Percentiles rank a stretch among this genome's conserved stretches.
phyloP scores from a whole-genome alignment of 2,329 filamentous ascomycete species.

The Pseudocercospora ulei region DNA sequence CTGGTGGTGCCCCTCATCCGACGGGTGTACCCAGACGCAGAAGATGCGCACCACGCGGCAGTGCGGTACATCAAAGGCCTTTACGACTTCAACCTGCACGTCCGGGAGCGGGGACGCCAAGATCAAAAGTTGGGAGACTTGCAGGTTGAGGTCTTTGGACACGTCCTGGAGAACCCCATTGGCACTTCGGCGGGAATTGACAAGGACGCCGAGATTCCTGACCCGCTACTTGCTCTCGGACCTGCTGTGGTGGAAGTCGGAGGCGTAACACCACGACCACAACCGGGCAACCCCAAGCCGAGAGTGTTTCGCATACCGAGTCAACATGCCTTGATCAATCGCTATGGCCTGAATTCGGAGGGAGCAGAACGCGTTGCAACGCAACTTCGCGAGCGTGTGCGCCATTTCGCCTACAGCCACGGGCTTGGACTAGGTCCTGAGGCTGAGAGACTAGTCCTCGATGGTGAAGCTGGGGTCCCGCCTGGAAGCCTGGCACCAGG shows the following conservation, averaged over 20 bases:
- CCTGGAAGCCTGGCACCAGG: conserved; percentile 70
- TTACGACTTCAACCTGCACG: conserved; percentile 65
- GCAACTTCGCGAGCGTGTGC: conserved; percentile 64
- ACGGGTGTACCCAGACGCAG: conserved; percentile 60
- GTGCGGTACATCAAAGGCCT: conserved; percentile 61
- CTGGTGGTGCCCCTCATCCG: conserved; percentile 54
- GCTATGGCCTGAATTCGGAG: conserved; percentile 87
- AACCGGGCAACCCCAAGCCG: conserved; percentile 77
- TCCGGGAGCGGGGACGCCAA: conserved; percentile 63
- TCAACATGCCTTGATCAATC: conserved; percentile 82
- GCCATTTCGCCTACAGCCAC: conserved; percentile 61
- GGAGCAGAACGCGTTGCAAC: conserved; percentile 81
- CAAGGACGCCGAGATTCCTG: conserved; percentile 83
- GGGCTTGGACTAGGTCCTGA: conserved; percentile 56
- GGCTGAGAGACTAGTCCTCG: conserved; percentile 61
- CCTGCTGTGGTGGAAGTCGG: conserved; percentile 85
- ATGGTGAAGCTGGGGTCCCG: conserved; percentile 66
- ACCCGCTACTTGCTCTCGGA: conserved; percentile 73
- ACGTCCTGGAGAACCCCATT: conserved; percentile 70
- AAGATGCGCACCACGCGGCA: conserved; percentile 82
- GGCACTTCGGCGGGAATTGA: conserved; percentile 93
- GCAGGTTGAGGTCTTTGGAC: conserved; percentile 62
- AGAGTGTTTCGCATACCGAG: conserved; percentile 78
- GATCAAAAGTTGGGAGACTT: conserved; percentile 46
- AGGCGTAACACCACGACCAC: conserved; percentile 76